These are phyloP conservation scores for Cochlearia excelsa DNA, from an alignment of 345 rosid species.

Conservation along the genomic window DNA sequence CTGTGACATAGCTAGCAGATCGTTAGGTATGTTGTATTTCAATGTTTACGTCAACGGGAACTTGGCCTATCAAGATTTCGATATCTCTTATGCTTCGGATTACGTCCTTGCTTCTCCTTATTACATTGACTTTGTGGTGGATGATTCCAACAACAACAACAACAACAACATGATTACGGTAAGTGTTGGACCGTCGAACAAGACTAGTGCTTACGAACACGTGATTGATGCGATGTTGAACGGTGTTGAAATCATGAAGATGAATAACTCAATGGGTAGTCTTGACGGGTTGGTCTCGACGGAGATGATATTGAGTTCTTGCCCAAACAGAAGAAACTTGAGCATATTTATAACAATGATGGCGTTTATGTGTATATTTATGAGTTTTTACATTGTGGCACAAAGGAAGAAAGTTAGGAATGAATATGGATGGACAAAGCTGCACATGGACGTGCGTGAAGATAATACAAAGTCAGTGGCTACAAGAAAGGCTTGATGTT, in stretches of 20 bases:
- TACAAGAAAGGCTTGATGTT: constrained; percentile 42
- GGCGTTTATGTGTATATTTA: constrained; percentile 59
- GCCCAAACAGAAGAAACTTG: constrained; percentile 44
- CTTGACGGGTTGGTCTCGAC: constrained; percentile 57
- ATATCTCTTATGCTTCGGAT: constrained; percentile 57
- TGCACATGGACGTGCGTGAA: constrained; percentile 50
- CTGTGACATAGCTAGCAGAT: constrained; percentile 74
- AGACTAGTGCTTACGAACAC: constrained; percentile 43
- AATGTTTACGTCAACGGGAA: constrained; percentile 62
- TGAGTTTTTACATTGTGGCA: constrained; percentile 46
- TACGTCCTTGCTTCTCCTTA: constrained; percentile 68
- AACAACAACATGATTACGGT: constrained; percentile 34
- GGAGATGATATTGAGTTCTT: constrained; percentile 48
- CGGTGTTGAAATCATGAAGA: constrained; percentile 87
- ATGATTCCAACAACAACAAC: constrained; percentile 28
- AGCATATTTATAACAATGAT: constrained; percentile 52
- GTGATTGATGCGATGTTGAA: constrained; percentile 69
- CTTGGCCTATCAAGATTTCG: constrained; percentile 64
- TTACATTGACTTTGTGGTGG: constrained; percentile 68
- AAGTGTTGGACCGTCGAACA: constrained; percentile 71
- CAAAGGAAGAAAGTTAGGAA: constrained; percentile 43
- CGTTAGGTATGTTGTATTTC: constrained; percentile 68
- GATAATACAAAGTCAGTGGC: constrained; percentile 33
- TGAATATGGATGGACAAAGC: constrained; percentile 52
- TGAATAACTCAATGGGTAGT: constrained; percentile 84